A percentile compares a stretch with the other conserved stretches of the same genome.
Evolutionary conservation across 164 flowering plant genomes (phyloP).

Genomic region (Litsea cubeba): DNA sequence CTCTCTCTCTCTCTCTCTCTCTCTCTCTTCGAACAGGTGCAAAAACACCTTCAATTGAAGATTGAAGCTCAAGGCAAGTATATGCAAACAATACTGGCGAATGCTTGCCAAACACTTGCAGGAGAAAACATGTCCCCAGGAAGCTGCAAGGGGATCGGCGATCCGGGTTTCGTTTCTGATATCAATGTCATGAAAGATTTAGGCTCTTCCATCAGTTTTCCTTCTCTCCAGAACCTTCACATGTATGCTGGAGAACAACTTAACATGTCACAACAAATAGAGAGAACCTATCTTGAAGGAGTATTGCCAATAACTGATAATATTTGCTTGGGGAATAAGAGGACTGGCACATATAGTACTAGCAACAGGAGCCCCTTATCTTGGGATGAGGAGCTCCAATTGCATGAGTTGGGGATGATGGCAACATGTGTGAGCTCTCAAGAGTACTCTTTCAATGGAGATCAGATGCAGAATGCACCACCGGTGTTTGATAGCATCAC

Average conservation of each 20-base stretch:
- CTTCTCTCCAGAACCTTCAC: slow-evolving; percentile 80
- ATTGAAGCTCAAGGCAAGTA: slow-evolving; percentile 99
- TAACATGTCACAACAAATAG: slow-evolving; percentile 44
- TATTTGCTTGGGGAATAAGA: slow-evolving; percentile 10
- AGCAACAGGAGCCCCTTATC: slow-evolving; percentile 10
- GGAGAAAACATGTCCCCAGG: slow-evolving; percentile 52
- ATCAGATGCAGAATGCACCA: background rate
- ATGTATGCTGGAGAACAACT: slow-evolving; percentile 45
- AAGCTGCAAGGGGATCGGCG: slow-evolving; percentile 26
- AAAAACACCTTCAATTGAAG: slow-evolving; percentile 83
- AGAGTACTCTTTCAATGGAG: slow-evolving; percentile 17
- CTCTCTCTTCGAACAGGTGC: slow-evolving; percentile 46
- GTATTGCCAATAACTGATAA: slow-evolving; percentile 13
- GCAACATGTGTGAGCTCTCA: slow-evolving; percentile 39
- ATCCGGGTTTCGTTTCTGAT: background rate
- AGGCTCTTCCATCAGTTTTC: slow-evolving; percentile 46
- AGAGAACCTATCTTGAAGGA: slow-evolving; percentile 29
- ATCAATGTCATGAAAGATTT: slow-evolving; percentile 36
- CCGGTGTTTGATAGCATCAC: background rate
- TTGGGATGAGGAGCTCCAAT: slow-evolving; percentile 9
- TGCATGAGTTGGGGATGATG: slow-evolving; percentile 11
- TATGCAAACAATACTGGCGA: slow-evolving; percentile 90
- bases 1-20: too few relatives aligned
- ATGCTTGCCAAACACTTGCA: slow-evolving; percentile 88
- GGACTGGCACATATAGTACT: slow-evolving; percentile 5